Percentiles rank a stretch among this genome's conserved stretches.
Conservation (phyloP, 257 asterid species). For the Perilla frutescens region DNA sequence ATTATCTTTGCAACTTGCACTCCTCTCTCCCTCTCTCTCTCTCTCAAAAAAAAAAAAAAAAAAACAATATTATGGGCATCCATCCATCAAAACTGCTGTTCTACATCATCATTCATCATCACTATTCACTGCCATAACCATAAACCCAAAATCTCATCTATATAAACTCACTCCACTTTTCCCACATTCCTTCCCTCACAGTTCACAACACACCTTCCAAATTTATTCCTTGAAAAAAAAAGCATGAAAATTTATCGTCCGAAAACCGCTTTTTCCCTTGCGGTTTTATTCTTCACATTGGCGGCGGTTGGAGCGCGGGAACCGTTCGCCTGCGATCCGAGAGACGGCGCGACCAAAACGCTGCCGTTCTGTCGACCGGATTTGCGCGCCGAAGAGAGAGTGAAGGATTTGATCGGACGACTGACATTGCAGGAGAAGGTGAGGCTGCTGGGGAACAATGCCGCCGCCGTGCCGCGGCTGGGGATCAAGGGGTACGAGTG, state of each 20-base stretch:
- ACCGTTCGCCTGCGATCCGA: constrained; percentile 74
- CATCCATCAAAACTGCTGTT: constrained; percentile 28
- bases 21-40: constrained; percentile 6
- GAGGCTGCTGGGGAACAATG: constrained; percentile 57
- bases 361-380: constrained; percentile 59
- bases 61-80: constrained; percentile 31
- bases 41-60: neutral
- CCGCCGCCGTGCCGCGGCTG: constrained; percentile 71
- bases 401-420: constrained; percentile 63
- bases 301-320: constrained; percentile 41
- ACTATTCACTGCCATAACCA: constrained; percentile 16
- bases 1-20: constrained; percentile 45
- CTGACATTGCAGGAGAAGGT: constrained; percentile 83
- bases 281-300: constrained; percentile 24
- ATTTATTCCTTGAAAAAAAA: neutral
- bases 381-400: constrained; percentile 54
- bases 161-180: constrained; percentile 35
- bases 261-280: constrained; percentile 32
- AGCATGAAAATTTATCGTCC: constrained; percentile 13
- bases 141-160: constrained; percentile 25
- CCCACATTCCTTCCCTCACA: constrained; percentile 2
- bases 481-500: constrained; percentile 78
- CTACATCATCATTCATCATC: constrained; percentile 28
- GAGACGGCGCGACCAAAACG: constrained; percentile 39
- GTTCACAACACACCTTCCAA: neutral